Base-by-base conservation (phyloP, 805 yeast genomes). In the Metschnikowia shivogae region DNA sequence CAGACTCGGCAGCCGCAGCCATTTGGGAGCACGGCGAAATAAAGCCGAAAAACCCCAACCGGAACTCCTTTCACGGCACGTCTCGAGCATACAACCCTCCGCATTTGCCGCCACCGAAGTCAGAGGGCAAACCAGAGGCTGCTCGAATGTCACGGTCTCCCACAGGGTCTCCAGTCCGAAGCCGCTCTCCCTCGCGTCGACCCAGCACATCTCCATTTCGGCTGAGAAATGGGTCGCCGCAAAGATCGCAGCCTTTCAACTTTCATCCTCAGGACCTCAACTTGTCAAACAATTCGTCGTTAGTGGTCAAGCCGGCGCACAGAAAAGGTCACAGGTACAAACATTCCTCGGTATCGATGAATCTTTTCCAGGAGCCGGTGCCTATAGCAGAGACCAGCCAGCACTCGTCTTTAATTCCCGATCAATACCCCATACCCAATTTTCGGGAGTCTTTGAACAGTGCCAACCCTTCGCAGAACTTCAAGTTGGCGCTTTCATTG, bases 301-400 rank as follows among this genome's bases (percentile, higher is more conserved):
- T 50, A 10, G 60, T 55, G 43, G 61, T 65, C 27, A 76, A 69
- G 57, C 79, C 89, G 1, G 81, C 86, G 0, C 87, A 82, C 56
- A 82, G 99, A 72, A 81, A 90, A 55, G 99, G 99, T 6, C 99
- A 92, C 64, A 78, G 92, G 55, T 92, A 92, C 62, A 92, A 92
- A 62, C 98, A 92, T 64, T 89, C 97, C 3, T 89, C 97, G 7
- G 96, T 92, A 5, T 89, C 96, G 5, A 86, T 92, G 93, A 90
- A 92, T 63, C 77, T 92, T 61, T 92, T 93, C 62, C 96, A 88
- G 63, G 97, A 92, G 59, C 96, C 97, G 1, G 85, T 89, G 12
- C 70, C 71, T 3, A 57, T 63, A 3, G 55, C 57, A 13, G 51
- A 52, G 34, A 45, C 50, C 14, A 79, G 73, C 34, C 73, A 82